Conservation (phyloP, 2,329 filamentous ascomycete species). For the Ceratocystis lukuohia region DNA sequence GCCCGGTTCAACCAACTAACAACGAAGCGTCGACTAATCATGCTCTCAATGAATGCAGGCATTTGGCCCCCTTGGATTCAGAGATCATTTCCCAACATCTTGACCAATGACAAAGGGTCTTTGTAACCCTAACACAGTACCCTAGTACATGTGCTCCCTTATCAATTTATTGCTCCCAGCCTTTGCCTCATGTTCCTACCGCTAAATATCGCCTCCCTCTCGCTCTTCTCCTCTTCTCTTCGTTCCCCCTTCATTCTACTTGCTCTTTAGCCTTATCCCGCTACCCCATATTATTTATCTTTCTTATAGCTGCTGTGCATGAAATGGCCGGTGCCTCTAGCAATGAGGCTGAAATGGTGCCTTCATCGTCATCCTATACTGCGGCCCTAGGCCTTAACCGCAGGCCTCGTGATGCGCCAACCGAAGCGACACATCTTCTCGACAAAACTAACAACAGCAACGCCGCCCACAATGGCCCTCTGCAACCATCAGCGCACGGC, state of each 20-base stretch:
- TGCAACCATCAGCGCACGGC: neutral
- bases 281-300: neutral
- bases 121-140: too few species aligned
- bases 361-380: neutral
- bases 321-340: neutral
- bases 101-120: too few species aligned
- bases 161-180: too few species aligned
- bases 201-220: too few species aligned
- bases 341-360: neutral
- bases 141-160: too few species aligned
- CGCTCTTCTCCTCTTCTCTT: too few species aligned
- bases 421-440: conserved; percentile 13
- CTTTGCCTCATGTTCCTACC: too few species aligned
- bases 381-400: neutral
- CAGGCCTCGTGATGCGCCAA: neutral
- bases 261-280: neutral
- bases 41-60: too few species aligned
- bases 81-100: too few species aligned
- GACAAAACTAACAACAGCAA: neutral
- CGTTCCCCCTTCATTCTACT: neutral
- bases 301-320: neutral
- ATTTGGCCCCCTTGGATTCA: too few species aligned
- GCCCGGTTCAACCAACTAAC: too few species aligned
- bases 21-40: too few species aligned
- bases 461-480: neutral